phyloP scores from a whole-genome alignment of 495 filamentous ascomycete genomes.

The Hypoxylon crocopeplum region DNA sequence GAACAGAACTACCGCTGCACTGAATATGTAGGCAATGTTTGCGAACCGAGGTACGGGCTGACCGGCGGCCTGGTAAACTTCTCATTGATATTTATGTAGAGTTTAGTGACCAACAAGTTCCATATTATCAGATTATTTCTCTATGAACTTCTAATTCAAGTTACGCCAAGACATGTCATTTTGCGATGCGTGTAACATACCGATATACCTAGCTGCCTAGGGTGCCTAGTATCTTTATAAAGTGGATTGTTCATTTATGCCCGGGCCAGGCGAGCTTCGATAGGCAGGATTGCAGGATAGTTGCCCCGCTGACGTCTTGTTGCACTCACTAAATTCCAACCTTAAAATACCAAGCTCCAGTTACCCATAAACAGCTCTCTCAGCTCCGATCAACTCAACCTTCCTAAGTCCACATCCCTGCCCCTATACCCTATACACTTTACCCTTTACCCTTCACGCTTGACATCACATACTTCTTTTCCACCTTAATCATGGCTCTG shows the following conservation, averaged over 20 bases:
- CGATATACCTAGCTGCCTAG: too few relatives aligned
- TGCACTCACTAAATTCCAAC: constrained; percentile 5
- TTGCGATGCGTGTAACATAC: too few relatives aligned
- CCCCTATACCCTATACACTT: background rate
- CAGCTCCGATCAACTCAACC: background rate
- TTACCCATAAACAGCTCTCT: background rate
- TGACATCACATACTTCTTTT: constrained; percentile 3
- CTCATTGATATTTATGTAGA: too few relatives aligned
- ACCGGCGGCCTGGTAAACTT: background rate
- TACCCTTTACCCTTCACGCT: background rate
- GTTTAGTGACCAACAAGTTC: too few relatives aligned
- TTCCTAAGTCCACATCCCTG: constrained; percentile 13
- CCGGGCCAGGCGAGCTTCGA: background rate
- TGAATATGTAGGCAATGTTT: background rate
- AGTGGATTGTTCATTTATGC: constrained; percentile 22
- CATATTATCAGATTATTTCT: too few relatives aligned
- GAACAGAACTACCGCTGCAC: too few relatives aligned
- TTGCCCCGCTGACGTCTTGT: constrained; percentile 37
- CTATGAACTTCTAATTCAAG: constrained; percentile 17
- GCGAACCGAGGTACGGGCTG: constrained; percentile 9
- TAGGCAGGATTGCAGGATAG: background rate
- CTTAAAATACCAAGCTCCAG: constrained; percentile 14
- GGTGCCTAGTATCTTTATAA: too few relatives aligned
- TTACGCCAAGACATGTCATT: constrained; percentile 12
- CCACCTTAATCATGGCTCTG: constrained; percentile 35